Base-by-base conservation (phyloP, 2,329 filamentous ascomycete species). In the Sclerotinia glacialis region DNA sequence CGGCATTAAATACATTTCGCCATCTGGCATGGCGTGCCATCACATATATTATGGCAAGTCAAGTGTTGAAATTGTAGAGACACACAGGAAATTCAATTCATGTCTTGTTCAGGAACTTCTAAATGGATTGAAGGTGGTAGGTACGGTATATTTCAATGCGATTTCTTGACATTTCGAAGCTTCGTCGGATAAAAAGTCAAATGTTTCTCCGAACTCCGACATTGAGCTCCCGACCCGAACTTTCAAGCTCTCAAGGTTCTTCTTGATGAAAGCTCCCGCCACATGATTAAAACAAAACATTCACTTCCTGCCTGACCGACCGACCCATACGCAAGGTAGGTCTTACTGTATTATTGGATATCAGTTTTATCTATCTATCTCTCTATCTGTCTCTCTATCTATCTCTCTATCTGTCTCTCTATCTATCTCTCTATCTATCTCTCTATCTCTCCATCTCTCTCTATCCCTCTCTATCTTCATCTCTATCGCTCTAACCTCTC, bases 211-310 rank as follows among this genome's bases (percentile, higher is more conserved):
- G 58, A 49, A 34, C 37, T 34, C 56, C 55, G 55, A 46, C 37
- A 16, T 40, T 40, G 55, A 46, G 23, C 23, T 40, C 23, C 60
- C 49, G 60, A 46, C n/a, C 28, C 40, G 9, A 52, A 5, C 28
- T 18, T 42, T 14, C 9, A 31, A 60, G 42, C 56, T 47, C 21
- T 46, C 55, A 47, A 47, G 28, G 42, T 47, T 53, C 46, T 53
- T 37, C 46, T 53, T 26, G 31, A 42, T 14, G 37, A 8, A 46
- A 49, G 34, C 42, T 44, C 42, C 62, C 52, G 62, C 62, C 62
- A 64, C 62, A 58, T 58, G 52, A 64, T 64, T 65, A 54, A n/a
- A 50, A 50, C 16, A n/a, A 40, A 40, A 26, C 31, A 62, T n/a
- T 52, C 47, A 50, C n/a, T 50, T n/a, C 11, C 16, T 52, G 23